Base-by-base conservation (phyloP, 345 rosid species). In the Balakata baccata region DNA sequence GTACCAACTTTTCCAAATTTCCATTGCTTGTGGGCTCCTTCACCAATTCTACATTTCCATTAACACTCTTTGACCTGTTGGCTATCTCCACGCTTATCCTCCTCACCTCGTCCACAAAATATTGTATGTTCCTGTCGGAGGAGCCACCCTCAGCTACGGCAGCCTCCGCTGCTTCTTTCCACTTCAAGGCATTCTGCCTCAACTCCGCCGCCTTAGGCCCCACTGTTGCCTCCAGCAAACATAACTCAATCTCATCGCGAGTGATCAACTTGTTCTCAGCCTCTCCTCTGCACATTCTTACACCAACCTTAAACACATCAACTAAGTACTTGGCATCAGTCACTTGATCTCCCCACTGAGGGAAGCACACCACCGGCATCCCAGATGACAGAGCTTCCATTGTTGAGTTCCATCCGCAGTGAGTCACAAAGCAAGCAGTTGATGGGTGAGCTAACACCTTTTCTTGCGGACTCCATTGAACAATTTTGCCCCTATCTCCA, bases 361-460 rank as follows among this genome's bases (percentile, higher is more conserved):
- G 96, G 56, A 86, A 90, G 18, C 91, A 88, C 25, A 92, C 75
- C 38, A 93, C 82, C 0, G 96, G 94, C 78, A 88, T 75, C 3
- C 97, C 97, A 0, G 83, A 79, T 0, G 94, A 74, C 11, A 94
- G 69, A 12, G 97, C 83, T 74, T 94, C 98, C 86, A 92, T 83
- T 0, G 94, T 80, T 6, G 96, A 94, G 84, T 92, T 92, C 98
- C 98, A 94, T 11, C 98, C 98, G 34, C 98, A 92, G 58, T 94
- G 98, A 0, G 94, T 89, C 22, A 90, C 84, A 66, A 92, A 94
- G 80, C 92, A 87, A 0, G 87, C 88, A 10, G 87, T 74, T 0
- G 94, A 81, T 11, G 87, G 87, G 78, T 94, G 97, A 69, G 86
- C 83, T 25, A 94, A 71, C 8, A 94, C 97, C 63, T 85, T 79